Conservation (phyloP, 352 stramenopile species). For the Globisporangium mamillatum region DNA sequence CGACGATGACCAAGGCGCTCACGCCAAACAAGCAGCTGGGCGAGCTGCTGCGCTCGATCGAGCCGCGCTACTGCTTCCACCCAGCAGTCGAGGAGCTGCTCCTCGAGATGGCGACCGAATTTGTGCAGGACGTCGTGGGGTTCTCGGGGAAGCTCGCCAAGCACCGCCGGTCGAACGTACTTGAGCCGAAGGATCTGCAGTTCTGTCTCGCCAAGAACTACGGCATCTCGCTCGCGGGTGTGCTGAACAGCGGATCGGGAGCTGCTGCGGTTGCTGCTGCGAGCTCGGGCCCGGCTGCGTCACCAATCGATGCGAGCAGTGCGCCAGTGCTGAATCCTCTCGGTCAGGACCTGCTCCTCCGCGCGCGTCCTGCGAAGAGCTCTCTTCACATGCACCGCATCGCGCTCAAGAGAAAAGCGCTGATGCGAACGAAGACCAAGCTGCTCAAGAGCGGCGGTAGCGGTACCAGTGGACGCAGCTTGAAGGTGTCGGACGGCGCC, state of each 20-base stretch:
- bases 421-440: conserved; percentile 50
- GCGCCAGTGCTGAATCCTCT: conserved; percentile 41
- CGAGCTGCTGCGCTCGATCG: conserved; percentile 65
- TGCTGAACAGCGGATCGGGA: conserved; percentile 23
- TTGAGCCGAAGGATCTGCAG: conserved; percentile 76
- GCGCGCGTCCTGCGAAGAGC: conserved; percentile 59
- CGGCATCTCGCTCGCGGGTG: conserved; percentile 73
- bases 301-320: not conserved
- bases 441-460: conserved; percentile 40
- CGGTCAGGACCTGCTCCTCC: conserved; percentile 53
- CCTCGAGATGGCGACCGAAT: conserved; percentile 80
- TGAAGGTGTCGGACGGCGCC: conserved; percentile 36
- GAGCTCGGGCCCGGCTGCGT: not conserved
- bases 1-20: conserved; percentile 49
- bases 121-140: conserved; percentile 71
- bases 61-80: conserved; percentile 73
- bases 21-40: conserved; percentile 69
- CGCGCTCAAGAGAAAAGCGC: conserved; percentile 69
- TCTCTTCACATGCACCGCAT: conserved; percentile 84
- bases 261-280: not conserved
- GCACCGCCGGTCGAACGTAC: conserved; percentile 67
- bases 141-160: conserved; percentile 68
- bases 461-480: conserved; percentile 20
- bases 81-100: conserved; percentile 78
- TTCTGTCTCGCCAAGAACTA: conserved; percentile 86